phyloP scores from a whole-genome alignment of 306 rosid species.

The Prinsepia uniflora region DNA sequence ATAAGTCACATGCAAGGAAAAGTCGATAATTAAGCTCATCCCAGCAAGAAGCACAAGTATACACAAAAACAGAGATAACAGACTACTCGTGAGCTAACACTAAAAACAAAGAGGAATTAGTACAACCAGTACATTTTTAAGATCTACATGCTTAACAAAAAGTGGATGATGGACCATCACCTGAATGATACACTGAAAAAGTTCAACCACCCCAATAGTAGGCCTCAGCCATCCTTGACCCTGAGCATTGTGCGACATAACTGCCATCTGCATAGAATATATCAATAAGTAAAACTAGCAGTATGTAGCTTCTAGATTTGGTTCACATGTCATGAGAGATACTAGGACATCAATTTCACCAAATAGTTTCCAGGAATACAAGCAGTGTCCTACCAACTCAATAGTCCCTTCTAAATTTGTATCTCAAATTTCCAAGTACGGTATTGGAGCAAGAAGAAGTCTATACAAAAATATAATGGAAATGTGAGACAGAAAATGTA shows the following conservation, averaged over 20 bases:
- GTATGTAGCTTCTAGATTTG: not conserved
- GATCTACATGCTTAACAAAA: slow-evolving; percentile 1
- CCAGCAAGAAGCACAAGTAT: no score
- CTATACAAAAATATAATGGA: not conserved
- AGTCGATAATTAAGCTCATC: no score
- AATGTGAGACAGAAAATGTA: slow-evolving; percentile 27
- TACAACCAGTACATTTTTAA: not conserved
- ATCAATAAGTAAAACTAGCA: slow-evolving; percentile 8
- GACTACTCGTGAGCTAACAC: no score
- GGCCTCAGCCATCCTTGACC: slow-evolving; percentile 99
- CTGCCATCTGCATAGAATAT: slow-evolving; percentile 65
- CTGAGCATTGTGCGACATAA: slow-evolving; percentile 86
- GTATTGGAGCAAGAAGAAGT: not conserved
- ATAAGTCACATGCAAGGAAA: not conserved
- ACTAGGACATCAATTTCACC: not conserved
- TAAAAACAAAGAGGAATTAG: not conserved
- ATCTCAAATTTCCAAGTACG: not conserved
- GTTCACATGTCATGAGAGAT: not conserved
- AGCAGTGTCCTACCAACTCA: not conserved
- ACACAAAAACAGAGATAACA: no score
- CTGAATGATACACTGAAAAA: slow-evolving; percentile 95
- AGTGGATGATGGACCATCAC: slow-evolving; percentile 32
- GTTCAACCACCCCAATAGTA: slow-evolving; percentile 92
- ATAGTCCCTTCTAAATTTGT: not conserved
- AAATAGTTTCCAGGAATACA: not conserved